Base-by-base conservation (phyloP, 1,284 basidiomycete genomes). In the Tilletia walkeri region DNA sequence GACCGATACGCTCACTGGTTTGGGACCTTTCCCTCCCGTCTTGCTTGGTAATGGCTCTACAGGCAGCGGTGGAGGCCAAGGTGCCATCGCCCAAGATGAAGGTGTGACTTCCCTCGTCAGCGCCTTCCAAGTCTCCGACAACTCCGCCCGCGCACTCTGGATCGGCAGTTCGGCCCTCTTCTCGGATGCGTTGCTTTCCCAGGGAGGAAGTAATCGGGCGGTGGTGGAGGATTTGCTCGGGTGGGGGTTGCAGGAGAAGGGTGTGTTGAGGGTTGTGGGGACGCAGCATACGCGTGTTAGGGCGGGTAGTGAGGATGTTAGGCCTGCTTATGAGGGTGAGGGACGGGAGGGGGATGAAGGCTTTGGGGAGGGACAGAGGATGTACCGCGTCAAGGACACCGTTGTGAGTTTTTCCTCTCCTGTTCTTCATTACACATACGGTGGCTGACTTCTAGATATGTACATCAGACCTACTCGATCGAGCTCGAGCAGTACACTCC, bases 211-310 rank as follows among this genome's bases (percentile, higher is more conserved):
- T 14, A 98, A 98, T 83, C 85, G 86, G 16, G 88, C 88, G 56
- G 90, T 97, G 70, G 87, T 87, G 2, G 84, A 86, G 63, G 93
- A 95, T 77, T 84, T 98, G 66, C 88, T 90, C 2, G 88, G 89
- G 20, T 99, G 95, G 95, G 88, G 91, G 1, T 96, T 98, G 89
- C 92, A 95, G 80, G 92, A 96, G 84, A 88, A 88, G 0, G 87
- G 89, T 4, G 92, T 93, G 6, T 86, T 96, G 65, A 89, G 92
- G 36, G 89, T 97, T 71, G 89, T 93, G 73, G 86, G 85, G 45
- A 89, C 89, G 5, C 87, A 88, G 38, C 95, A 98, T 72, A 67
- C 84, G 89, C 91, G 82, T 87, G 88, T 72, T 85, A 89, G 72
- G 88, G 90, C 75, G 86, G 41, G 63, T 24, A 48, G 66, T 0